phyloP scores from a whole-genome alignment of 768 basidiomycete genomes.

The Leucosporidium creatinivorum region DNA sequence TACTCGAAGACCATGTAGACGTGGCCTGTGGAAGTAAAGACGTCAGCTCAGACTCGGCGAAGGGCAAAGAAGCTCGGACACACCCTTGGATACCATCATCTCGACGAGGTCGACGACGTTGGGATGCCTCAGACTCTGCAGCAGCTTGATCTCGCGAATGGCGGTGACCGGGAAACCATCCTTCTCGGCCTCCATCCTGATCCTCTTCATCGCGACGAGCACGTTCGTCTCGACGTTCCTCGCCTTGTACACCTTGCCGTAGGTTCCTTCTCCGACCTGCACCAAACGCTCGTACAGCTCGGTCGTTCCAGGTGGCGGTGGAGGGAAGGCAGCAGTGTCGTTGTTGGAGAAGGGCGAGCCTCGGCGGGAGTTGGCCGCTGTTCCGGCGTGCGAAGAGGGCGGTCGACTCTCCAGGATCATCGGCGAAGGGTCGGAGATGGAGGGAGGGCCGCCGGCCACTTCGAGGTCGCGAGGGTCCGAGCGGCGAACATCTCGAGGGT shows the following conservation, averaged over 20 bases:
- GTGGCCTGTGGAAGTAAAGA: constrained; percentile 54
- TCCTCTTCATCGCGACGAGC: constrained; percentile 86
- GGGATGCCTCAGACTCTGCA: constrained; percentile 80
- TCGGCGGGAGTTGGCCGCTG: too few species aligned
- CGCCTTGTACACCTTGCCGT: constrained; percentile 97
- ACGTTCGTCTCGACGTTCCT: constrained; percentile 67
- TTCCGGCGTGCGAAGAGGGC: too few species aligned
- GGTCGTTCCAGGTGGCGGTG: neutral
- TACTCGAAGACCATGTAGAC: constrained; percentile 99
- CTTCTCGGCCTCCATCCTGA: constrained; percentile 92
- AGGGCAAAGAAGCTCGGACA: constrained; percentile 4
- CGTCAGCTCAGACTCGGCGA: neutral
- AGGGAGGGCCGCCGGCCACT: too few species aligned
- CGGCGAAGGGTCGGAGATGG: too few species aligned
- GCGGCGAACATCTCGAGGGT: too few species aligned
- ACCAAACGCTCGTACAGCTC: constrained; percentile 72
- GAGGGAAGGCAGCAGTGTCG: neutral
- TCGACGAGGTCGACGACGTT: constrained; percentile 87
- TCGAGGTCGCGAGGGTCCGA: too few species aligned
- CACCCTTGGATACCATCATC: constrained; percentile 98
- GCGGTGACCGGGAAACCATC: constrained; percentile 99
- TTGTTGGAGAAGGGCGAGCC: too few species aligned
- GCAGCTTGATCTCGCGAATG: constrained; percentile 95
- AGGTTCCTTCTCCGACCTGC: constrained; percentile 97
- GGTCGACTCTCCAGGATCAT: too few species aligned